phyloP scores from a whole-genome alignment of 352 stramenopile species.

The Pilasporangium apinafurcum region DNA sequence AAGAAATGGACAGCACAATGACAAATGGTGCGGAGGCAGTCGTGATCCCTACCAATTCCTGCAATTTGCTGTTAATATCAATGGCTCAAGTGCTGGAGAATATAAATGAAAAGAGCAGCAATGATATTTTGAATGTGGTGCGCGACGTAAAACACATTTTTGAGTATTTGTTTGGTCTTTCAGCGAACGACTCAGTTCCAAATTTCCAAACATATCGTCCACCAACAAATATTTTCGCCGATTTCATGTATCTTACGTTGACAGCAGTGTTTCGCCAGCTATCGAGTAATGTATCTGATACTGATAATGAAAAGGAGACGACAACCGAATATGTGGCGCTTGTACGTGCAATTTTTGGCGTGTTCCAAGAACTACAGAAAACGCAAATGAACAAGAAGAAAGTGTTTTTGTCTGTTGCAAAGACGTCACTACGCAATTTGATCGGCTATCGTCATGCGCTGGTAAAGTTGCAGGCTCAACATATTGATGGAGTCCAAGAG shows the following conservation, averaged over 20 bases:
- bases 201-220: slow-evolving; percentile 78
- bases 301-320: not conserved
- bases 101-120: not conserved
- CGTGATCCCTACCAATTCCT: slow-evolving; percentile 52
- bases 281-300: not conserved
- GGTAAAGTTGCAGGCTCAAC: slow-evolving; percentile 8
- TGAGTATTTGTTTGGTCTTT: slow-evolving; percentile 58
- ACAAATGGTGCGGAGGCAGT: slow-evolving; percentile 15
- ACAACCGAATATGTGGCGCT: slow-evolving; percentile 30
- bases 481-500: slow-evolving; percentile 5
- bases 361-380: slow-evolving; percentile 74
- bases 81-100: slow-evolving; percentile 58
- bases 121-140: slow-evolving; percentile 19
- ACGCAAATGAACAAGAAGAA: slow-evolving; percentile 89
- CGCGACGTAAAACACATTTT: slow-evolving; percentile 58
- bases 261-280: slow-evolving; percentile 9
- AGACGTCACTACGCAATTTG: slow-evolving; percentile 65
- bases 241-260: slow-evolving; percentile 59
- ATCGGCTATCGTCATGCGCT: slow-evolving; percentile 49
- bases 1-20: no score
- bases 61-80: slow-evolving; percentile 64
- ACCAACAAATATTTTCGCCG: slow-evolving; percentile 67
- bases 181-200: slow-evolving; percentile 9
- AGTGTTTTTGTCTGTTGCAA: slow-evolving; percentile 75
- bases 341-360: slow-evolving; percentile 38